Conservation (phyloP, 108 stramenopile genomes). For the Skeletonema menzelii region DNA sequence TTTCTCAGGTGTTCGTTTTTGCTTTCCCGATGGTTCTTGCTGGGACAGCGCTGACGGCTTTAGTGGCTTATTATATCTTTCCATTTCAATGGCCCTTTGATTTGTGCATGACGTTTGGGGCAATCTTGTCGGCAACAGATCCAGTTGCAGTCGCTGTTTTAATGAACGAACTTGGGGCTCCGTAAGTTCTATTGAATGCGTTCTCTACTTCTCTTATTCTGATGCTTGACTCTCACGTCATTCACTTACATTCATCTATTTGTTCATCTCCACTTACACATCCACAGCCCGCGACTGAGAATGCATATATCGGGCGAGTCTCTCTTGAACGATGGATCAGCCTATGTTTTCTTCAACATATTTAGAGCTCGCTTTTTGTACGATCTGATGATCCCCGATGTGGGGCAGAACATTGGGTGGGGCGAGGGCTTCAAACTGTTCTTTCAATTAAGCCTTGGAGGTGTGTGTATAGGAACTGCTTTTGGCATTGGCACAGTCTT, state of each 20-base stretch:
- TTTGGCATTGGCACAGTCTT: slow-evolving; percentile 55
- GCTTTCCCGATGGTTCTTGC: slow-evolving; percentile 87
- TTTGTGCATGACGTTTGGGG: slow-evolving; percentile 48
- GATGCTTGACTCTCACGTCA: neutral
- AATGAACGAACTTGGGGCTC: neutral
- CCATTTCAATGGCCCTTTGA: slow-evolving; percentile 47
- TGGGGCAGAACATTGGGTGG: neutral
- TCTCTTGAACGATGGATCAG: slow-evolving; percentile 62
- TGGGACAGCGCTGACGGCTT: slow-evolving; percentile 35
- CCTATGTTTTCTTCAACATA: slow-evolving; percentile 81
- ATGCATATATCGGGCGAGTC: slow-evolving; percentile 20
- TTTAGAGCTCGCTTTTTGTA: slow-evolving; percentile 91
- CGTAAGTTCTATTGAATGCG: neutral
- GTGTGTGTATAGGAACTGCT: slow-evolving; percentile 69
- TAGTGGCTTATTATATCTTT: slow-evolving; percentile 38
- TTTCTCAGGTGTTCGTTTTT: slow-evolving; percentile 46
- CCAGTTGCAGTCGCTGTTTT: neutral
- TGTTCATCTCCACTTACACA: neutral
- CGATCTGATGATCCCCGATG: slow-evolving; percentile 41
- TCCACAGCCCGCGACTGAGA: neutral
- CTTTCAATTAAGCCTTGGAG: slow-evolving; percentile 53
- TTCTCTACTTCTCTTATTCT: neutral
- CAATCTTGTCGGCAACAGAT: slow-evolving; percentile 6
- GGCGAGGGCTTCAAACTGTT: slow-evolving; percentile 24
- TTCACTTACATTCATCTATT: neutral